A percentile compares a stretch with the other conserved stretches of the same genome.
phyloP scores from a whole-genome alignment of 2,329 filamentous ascomycete genomes.

The Diplodia intermedia region DNA sequence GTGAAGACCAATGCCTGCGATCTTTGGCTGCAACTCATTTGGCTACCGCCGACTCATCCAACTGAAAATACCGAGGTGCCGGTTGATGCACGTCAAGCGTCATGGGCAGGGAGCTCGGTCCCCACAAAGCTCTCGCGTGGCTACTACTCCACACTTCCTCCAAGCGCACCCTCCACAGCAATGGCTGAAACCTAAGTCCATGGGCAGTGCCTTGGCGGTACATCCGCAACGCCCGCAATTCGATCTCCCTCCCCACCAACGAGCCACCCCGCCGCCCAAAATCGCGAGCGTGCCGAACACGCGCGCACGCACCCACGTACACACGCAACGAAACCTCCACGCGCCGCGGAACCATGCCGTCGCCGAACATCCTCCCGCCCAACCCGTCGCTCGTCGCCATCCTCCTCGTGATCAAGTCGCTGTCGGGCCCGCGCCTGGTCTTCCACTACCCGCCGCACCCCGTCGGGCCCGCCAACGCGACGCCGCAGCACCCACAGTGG shows the following conservation, averaged over 20 bases:
- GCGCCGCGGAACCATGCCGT: conserved; percentile 17
- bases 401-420: conserved; percentile 47
- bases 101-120: conserved; percentile 10
- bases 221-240: not conserved
- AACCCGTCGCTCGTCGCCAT: conserved; percentile 47
- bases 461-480: conserved; percentile 44
- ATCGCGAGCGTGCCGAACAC: not conserved
- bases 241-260: not conserved
- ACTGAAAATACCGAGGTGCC: not conserved
- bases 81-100: conserved; percentile 16
- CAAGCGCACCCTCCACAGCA: conserved; percentile 3
- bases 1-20: too few relatives aligned
- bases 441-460: conserved; percentile 53
- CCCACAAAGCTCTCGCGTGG: conserved; percentile 20
- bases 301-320: not conserved
- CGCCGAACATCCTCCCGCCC: conserved; percentile 33
- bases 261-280: not conserved
- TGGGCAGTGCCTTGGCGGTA: conserved; percentile 15
- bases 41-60: too few relatives aligned
- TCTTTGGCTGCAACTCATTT: too few relatives aligned
- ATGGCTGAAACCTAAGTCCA: conserved; percentile 8
- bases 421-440: conserved; percentile 49
- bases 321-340: not conserved
- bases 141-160: conserved; percentile 7
- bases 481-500: conserved; percentile 46